Conservation (phyloP, 192 early-diverging fungal species). For the Dispira parvispora region DNA sequence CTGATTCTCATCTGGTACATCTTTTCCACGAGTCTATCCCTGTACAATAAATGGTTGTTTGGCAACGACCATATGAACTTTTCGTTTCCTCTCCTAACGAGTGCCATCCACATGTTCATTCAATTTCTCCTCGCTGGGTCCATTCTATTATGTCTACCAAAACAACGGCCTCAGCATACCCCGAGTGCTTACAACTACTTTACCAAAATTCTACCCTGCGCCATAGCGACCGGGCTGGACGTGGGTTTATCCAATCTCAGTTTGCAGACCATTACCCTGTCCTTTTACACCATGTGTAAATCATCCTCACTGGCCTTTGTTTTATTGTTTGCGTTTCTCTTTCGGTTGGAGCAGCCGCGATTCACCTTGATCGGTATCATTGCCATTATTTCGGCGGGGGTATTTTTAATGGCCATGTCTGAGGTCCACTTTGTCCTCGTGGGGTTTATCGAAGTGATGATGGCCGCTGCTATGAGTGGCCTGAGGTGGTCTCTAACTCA, state of each 20-base stretch:
- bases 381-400: conserved; percentile 58
- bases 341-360: conserved; percentile 64
- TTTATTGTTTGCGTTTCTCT: conserved; percentile 82
- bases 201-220: conserved; percentile 69
- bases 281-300: conserved; percentile 87
- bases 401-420: conserved; percentile 72
- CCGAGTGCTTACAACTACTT: conserved; percentile 38
- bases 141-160: conserved; percentile 39
- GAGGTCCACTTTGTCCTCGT: conserved; percentile 63
- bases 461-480: conserved; percentile 67
- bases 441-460: conserved; percentile 65
- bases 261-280: conserved; percentile 71
- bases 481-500: conserved; percentile 83
- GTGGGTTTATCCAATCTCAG: conserved; percentile 80
- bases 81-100: conserved; percentile 73
- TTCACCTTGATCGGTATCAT: conserved; percentile 56
- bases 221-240: conserved; percentile 73
- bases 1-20: conserved; percentile 25
- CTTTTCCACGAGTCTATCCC: conserved; percentile 52
- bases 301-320: conserved; percentile 57
- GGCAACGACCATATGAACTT: conserved; percentile 64
- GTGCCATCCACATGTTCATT: conserved; percentile 66
- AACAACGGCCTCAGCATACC: conserved; percentile 34
- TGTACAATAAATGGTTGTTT: conserved; percentile 95
- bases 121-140: conserved; percentile 50